Percentiles rank a stretch among this genome's conserved stretches.
Conservation (phyloP, 257 asterid genomes). For the Parsonsia alboflavescens region DNA sequence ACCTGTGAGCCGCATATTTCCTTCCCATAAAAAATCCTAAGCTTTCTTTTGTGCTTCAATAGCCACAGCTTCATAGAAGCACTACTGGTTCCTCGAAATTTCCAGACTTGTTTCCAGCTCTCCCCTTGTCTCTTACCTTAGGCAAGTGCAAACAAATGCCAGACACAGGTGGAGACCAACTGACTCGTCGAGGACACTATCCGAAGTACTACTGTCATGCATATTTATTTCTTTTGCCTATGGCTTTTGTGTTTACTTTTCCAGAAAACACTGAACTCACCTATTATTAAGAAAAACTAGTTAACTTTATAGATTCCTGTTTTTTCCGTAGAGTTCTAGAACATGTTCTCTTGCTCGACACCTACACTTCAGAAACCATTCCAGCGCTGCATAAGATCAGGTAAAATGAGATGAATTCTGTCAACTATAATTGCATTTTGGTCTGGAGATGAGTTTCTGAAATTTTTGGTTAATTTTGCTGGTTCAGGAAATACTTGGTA, state of each 20-base stretch:
- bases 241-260: background rate
- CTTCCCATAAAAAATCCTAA: no score
- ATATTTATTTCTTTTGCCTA: background rate
- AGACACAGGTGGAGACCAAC: no score
- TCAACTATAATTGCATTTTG: conserved; percentile 4
- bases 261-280: background rate
- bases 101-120: no score
- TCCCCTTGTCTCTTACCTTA: no score
- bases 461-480: conserved; percentile 1
- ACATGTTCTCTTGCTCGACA: conserved; percentile 88
- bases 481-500: conserved; percentile 70
- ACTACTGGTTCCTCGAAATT: no score
- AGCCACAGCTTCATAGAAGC: no score
- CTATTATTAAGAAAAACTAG: background rate
- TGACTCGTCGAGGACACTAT: background rate
- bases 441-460: background rate
- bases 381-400: conserved; percentile 94
- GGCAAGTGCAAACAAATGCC: no score
- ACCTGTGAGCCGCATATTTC: no score
- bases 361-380: conserved; percentile 81
- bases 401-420: conserved; percentile 28
- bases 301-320: background rate
- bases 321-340: conserved; percentile 70
- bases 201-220: background rate
- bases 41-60: no score